Evolutionary conservation across 176 grass and related monocot species (phyloP).

Genomic region (Otatea glauca): DNA sequence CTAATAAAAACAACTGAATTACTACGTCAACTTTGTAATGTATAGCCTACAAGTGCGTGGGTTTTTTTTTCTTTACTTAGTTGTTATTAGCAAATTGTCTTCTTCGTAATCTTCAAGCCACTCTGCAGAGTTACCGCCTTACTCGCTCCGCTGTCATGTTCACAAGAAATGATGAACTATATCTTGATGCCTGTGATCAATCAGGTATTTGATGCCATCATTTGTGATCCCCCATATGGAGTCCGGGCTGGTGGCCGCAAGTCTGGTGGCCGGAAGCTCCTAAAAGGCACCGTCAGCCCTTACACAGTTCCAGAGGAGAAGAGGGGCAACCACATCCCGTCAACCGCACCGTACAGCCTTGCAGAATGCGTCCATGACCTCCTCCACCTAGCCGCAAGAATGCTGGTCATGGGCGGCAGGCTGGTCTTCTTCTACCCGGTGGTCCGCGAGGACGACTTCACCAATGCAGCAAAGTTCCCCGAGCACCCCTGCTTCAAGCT

Average conservation of each 20-base stretch:
- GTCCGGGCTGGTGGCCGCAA: slow-evolving; percentile 93
- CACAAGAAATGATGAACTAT: too few species aligned
- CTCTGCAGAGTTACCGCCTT: too few species aligned
- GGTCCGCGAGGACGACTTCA: slow-evolving; percentile 59
- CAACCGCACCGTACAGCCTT: slow-evolving; percentile 81
- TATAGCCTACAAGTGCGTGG: too few species aligned
- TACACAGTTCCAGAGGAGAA: slow-evolving; percentile 93
- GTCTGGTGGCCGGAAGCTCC: slow-evolving; percentile 78
- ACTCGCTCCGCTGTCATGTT: too few species aligned
- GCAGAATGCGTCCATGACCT: slow-evolving; percentile 87
- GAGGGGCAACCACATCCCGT: slow-evolving; percentile 85
- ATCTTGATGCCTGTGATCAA: background rate
- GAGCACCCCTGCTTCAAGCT: slow-evolving; percentile 93
- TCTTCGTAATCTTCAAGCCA: too few species aligned
- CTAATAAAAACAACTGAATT: too few species aligned
- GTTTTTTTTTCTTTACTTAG: too few species aligned
- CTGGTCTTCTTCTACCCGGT: slow-evolving; percentile 86
- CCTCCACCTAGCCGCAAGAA: slow-evolving; percentile 73
- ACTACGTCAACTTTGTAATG: too few species aligned
- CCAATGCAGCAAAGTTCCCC: slow-evolving; percentile 40
- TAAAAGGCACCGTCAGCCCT: slow-evolving; percentile 70
- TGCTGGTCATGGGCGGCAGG: slow-evolving; percentile 81
- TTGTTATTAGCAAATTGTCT: too few species aligned
- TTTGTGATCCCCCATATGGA: slow-evolving; percentile 95
- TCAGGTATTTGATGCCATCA: slow-evolving; percentile 88